Evolutionary conservation across 495 filamentous ascomycete species (phyloP), one percentile per base, ranked within the genome.

Genomic region (Aspergillus nidulans): DNA sequence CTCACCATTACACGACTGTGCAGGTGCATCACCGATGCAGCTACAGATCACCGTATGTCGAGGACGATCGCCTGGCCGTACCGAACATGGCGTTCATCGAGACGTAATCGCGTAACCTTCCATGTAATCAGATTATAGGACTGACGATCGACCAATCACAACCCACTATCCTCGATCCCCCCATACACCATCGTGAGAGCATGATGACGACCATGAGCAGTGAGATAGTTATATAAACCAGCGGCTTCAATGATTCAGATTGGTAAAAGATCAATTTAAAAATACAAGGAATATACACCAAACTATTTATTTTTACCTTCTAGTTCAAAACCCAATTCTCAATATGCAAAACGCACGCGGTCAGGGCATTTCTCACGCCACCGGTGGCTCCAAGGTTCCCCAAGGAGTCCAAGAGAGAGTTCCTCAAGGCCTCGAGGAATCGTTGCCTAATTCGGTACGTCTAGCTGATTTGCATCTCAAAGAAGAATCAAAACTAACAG

Each of bases 361-460:
- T 13, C 50, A 53, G 50, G 50, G 50, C 4, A 32, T 32, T 1
- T 53, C 50, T 16, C 50, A 53, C 50, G 50, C 50, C 25, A 44
- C 50, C 7, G 50, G 50, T n/a, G 50, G 20, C 50, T 53, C 50
- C 15, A 53, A 53, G 21, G 39, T 53, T 5, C 50, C 50, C 21
- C 7, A 44, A 20, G 10, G 23, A 4, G 25, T 41, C 2, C 50
- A 53, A n/a, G 23, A 53, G 21, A 53, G 21, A 34, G 50, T 23
- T 4, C 50, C 50, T 16, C 50, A 53, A 23, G 50, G 50, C 9
- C 50, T 53, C 7, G 50, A 53, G 23, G 50, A 53, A 20, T 53
- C 50, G 6, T 26, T 53, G 39, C 50, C 50, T n/a, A 53, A 53
- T 40, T 34, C 30, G 24, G 50, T 53, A 53, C 43, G 50, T 15